Base-by-base conservation (phyloP, 2,329 filamentous ascomycete genomes). In the Colletotrichum liriopes region DNA sequence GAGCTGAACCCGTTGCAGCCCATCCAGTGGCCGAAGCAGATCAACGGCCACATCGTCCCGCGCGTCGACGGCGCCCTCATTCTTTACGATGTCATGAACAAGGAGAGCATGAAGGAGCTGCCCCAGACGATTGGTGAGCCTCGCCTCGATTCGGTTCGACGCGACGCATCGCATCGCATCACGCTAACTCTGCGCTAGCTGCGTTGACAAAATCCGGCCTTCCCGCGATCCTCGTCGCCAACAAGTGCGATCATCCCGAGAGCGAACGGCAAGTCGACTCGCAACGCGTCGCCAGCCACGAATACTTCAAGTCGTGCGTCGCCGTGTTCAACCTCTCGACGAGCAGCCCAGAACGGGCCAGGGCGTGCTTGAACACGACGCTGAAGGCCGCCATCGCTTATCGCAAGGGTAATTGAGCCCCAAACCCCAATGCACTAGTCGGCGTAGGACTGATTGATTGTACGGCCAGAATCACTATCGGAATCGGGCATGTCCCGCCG, bases 71-170 rank as follows among this genome's bases (percentile, higher is more conserved):
- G 93, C 26, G 94, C 93, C 56, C 84, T 98, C 76, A 90, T 96
- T 71, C 85, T 98, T 60, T 98, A 98, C 86, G 94, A 98, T 87
- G 93, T 97, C 55, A 93, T 91, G 81, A 93, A 93, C 80, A 88
- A 90, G 76, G 90, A 92, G 72, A 96, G 92, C 79, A 90, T 97
- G 77, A 87, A 88, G 71, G 90, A 93, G 72, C 86, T 98, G 66
- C 92, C 93, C 51, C 89, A 93, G 77, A 91, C 94, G 74, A 86
- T 97, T 80, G 91, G 95, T 98, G 87, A 89, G 93, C 90, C 71
- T 64, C 26, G 23, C 67, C 52, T 32, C 62, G 55, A 49, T 32
- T 29, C 49, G 23, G 8, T 43, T 54, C 12, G 43, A 61, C 58
- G 43, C 51, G 41, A 54, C 58, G 72, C 61, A 52, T 68, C 49